Evolutionary conservation across 768 basidiomycete genomes (phyloP).

Genomic region (Xerocomus potaroensis): DNA sequence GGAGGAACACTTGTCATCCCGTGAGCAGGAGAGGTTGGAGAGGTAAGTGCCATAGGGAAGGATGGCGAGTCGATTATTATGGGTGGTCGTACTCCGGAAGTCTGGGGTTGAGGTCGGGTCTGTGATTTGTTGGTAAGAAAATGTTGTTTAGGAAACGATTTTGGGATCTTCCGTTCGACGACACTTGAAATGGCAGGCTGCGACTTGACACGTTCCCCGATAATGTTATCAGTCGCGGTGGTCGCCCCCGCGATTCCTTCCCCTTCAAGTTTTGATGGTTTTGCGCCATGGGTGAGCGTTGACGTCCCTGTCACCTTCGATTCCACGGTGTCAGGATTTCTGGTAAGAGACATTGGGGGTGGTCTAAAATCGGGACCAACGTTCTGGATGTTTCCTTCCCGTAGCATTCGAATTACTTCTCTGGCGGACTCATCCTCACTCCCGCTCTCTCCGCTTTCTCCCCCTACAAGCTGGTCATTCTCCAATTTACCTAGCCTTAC

Average conservation of each 20-base stretch:
- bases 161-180: slow-evolving; percentile 22
- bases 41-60: slow-evolving; percentile 9
- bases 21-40: background rate
- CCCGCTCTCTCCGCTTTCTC: slow-evolving; percentile 47
- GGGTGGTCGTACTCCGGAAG: slow-evolving; percentile 5
- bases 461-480: slow-evolving; percentile 46
- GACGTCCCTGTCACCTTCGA: background rate
- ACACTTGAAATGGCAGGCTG: slow-evolving; percentile 29
- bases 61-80: slow-evolving; percentile 19
- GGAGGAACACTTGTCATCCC: slow-evolving; percentile 13
- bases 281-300: slow-evolving; percentile 23
- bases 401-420: slow-evolving; percentile 49
- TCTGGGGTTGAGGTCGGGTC: background rate
- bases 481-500: slow-evolving; percentile 57
- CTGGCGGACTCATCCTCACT: slow-evolving; percentile 49
- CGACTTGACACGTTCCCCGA: slow-evolving; percentile 28
- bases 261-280: slow-evolving; percentile 49
- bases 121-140: slow-evolving; percentile 18
- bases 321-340: background rate
- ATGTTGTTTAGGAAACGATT: slow-evolving; percentile 2
- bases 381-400: slow-evolving; percentile 50
- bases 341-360: slow-evolving; percentile 2
- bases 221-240: slow-evolving; percentile 6
- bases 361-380: slow-evolving; percentile 41
- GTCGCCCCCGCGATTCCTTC: slow-evolving; percentile 18